Conservation (phyloP, 768 basidiomycete genomes). For the Astraeus odoratus region DNA sequence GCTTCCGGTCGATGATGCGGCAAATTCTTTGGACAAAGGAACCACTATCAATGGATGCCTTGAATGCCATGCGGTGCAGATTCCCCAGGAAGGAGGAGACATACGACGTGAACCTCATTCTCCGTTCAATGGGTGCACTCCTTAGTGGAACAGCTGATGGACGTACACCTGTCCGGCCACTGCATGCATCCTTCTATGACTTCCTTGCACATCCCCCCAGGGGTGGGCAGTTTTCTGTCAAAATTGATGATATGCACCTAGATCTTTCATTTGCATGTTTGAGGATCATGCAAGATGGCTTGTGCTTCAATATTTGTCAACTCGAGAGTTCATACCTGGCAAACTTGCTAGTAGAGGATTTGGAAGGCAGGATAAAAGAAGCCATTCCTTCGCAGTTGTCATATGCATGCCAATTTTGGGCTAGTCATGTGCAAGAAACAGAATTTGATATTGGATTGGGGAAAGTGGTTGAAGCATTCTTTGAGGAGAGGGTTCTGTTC, state of each 20-base stretch:
- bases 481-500: slow-evolving; percentile 3
- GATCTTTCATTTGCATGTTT: slow-evolving; percentile 14
- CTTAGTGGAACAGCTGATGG: slow-evolving; percentile 1
- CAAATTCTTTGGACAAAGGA: not conserved
- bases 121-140: slow-evolving; percentile 1
- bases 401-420: no score
- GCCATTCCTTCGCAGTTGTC: no score
- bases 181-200: slow-evolving; percentile 24
- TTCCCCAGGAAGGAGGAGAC: not conserved
- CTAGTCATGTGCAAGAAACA: no score
- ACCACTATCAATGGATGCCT: not conserved
- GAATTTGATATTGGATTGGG: no score
- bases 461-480: no score
- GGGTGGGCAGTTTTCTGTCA: not conserved
- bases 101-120: not conserved
- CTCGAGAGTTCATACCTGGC: slow-evolving; percentile 22
- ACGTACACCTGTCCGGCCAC: slow-evolving; percentile 3
- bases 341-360: slow-evolving; percentile 16
- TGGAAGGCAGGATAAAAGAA: no score
- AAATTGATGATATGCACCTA: slow-evolving; percentile 6
- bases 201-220: slow-evolving; percentile 11
- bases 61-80: not conserved
- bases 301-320: slow-evolving; percentile 29
- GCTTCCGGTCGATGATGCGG: slow-evolving; percentile 2
- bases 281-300: slow-evolving; percentile 18